Conservation (phyloP, 2,329 filamentous ascomycete genomes). For the Lasiodiplodia sp. region DNA sequence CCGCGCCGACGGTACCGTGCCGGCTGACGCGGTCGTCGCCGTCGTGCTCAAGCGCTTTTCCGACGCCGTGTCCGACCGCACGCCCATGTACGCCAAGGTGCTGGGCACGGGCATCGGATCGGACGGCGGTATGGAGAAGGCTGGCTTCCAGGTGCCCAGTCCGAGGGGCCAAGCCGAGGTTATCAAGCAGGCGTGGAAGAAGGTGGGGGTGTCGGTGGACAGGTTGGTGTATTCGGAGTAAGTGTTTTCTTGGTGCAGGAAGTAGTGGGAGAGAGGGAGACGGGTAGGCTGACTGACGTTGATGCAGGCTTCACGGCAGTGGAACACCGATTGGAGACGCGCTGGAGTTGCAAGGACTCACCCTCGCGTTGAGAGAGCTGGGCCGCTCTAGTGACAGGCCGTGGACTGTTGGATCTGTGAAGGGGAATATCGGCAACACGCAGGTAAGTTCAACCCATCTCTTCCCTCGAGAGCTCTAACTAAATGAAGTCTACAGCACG, state of each 20-base stretch:
- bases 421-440: no score
- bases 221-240: not conserved
- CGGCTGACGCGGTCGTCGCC: not conserved
- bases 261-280: no score
- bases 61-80: constrained; percentile 47
- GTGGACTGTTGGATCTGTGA: no score
- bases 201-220: not conserved
- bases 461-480: no score
- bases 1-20: not conserved
- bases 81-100: constrained; percentile 18
- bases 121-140: not conserved
- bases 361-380: no score
- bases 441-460: no score
- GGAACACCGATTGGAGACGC: not conserved
- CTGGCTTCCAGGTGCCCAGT: not conserved
- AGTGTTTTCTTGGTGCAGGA: no score
- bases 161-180: not conserved
- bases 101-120: not conserved
- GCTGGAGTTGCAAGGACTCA: not conserved
- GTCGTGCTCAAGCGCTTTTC: constrained; percentile 43
- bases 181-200: not conserved
- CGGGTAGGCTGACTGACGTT: not conserved
- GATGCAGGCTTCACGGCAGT: not conserved
- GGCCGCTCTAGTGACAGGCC: no score
- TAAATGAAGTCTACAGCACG: no score